Evolutionary conservation across 768 basidiomycete genomes (phyloP).

Genomic region (Pisolithus orientalis): DNA sequence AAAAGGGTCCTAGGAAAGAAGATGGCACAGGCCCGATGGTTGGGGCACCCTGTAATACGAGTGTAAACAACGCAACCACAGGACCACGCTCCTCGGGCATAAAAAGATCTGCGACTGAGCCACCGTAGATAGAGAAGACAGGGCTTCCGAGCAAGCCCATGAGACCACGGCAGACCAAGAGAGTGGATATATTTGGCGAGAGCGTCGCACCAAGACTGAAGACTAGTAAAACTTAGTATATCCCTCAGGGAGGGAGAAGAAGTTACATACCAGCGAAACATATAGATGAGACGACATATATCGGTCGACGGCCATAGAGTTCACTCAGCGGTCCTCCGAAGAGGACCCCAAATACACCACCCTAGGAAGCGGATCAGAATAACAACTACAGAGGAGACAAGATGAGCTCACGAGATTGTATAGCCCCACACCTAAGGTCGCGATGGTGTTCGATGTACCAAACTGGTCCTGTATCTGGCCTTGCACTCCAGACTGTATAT

Average conservation of each 20-base stretch:
- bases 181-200: constrained; percentile 11
- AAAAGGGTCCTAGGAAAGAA: constrained; percentile 12
- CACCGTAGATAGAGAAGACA: constrained; percentile 18
- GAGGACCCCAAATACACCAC: not conserved
- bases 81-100: constrained; percentile 16
- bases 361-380: not conserved
- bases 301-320: constrained; percentile 1
- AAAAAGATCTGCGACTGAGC: constrained; percentile 21
- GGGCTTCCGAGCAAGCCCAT: constrained; percentile 17
- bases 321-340: constrained; percentile 1
- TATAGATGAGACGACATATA: not conserved
- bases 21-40: constrained; percentile 23
- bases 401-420: constrained; percentile 1
- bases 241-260: too few species aligned
- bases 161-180: constrained; percentile 16
- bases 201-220: constrained; percentile 15
- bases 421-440: not conserved
- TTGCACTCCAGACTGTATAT: constrained; percentile 19
- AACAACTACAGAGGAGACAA: not conserved
- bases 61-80: constrained; percentile 18
- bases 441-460: not conserved
- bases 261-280: not conserved
- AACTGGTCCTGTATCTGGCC: constrained; percentile 15
- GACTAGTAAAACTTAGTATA: constrained; percentile 7
- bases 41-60: constrained; percentile 21